Base-by-base conservation (phyloP, 2,329 filamentous ascomycete species). In the Claviceps quebecensis region DNA sequence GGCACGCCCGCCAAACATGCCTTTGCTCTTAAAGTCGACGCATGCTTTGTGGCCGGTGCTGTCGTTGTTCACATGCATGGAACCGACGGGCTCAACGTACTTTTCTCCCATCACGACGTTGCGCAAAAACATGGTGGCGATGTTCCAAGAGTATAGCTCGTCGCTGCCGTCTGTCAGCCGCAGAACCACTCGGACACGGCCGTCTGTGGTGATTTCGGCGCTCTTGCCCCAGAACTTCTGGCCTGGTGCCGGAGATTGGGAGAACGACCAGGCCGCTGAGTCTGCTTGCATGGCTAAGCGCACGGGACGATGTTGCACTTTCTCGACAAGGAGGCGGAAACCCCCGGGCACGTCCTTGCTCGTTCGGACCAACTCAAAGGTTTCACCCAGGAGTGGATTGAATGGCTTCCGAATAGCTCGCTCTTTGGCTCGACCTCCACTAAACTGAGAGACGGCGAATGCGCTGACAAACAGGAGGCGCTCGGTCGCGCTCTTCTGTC, bases 201-300 rank as follows among this genome's bases (percentile, higher is more conserved):
- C 93, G 51, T 96, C 91, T 0, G 89, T 97, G 54, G 87, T 93
- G 55, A 98, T 81, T 67, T 98, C 93, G 2, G 88, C 88, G 51
- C 85, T 91, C 72, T 97, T 97, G 52, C 93, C 93, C 93, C 93
- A 97, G 71, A 98, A 98, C 64, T 97, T 97, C 64, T 98, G 91
- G 22, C 85, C 84, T 0, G 93, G 93, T 52, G 86, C 83, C 0
- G 93, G 87, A 4, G 85, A 87, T 64, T 97, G 93, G 1, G 87
- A 77, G 55, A 95, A 83, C 2, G 85, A 88, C 93, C 93, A 98
- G 52, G 78, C 73, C 40, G 81, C 77, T 40, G 86, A 81, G 65
- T 98, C 93, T 4, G 91, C 93, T 66, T 97, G 90, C 71, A 90
- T 91, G 5, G 93, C 93, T 61, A 97, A 80, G 56, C 90, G 83